Percentiles rank a stretch among this genome's conserved stretches.
Conservation (phyloP, 2,329 filamentous ascomycete genomes). For the Seiridium cupressi region DNA sequence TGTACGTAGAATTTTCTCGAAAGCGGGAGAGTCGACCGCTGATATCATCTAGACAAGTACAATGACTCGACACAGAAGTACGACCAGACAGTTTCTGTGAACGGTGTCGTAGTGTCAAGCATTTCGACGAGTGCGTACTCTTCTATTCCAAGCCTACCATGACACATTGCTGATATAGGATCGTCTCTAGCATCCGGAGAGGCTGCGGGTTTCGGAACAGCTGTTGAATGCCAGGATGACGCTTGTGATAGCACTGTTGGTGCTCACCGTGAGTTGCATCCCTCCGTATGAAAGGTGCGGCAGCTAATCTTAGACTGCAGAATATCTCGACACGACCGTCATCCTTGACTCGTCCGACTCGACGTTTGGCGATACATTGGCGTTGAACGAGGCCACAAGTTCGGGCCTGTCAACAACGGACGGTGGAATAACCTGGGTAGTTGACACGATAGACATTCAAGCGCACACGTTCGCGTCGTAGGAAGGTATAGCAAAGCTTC, state of each 20-base stretch:
- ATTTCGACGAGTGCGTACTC: neutral
- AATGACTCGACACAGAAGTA: neutral
- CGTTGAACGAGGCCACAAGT: slow-evolving; percentile 23
- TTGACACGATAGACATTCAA: slow-evolving; percentile 25
- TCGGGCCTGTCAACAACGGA: slow-evolving; percentile 23
- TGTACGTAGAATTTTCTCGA: neutral
- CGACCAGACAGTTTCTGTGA: neutral
- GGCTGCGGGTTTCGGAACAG: slow-evolving; percentile 29
- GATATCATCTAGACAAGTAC: neutral
- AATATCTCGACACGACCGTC: slow-evolving; percentile 27
- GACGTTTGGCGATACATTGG: slow-evolving; percentile 24
- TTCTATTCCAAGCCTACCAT: rapidly evolving
- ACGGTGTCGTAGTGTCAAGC: neutral
- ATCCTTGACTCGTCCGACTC: slow-evolving; percentile 24
- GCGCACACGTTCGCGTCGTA: slow-evolving; percentile 15
- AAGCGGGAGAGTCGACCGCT: neutral
- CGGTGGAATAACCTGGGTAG: slow-evolving; percentile 23
- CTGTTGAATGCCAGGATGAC: slow-evolving; percentile 28
- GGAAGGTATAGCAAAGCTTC: no score
- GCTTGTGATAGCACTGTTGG: slow-evolving; percentile 22
- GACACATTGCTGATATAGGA: neutral
- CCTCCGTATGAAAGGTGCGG: no score
- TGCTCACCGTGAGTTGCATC: slow-evolving; percentile 25
- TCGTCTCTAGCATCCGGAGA: slow-evolving; percentile 21
- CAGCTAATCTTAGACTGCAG: neutral